phyloP scores from a whole-genome alignment of 768 basidiomycete genomes.

The Podaxis sp. region DNA sequence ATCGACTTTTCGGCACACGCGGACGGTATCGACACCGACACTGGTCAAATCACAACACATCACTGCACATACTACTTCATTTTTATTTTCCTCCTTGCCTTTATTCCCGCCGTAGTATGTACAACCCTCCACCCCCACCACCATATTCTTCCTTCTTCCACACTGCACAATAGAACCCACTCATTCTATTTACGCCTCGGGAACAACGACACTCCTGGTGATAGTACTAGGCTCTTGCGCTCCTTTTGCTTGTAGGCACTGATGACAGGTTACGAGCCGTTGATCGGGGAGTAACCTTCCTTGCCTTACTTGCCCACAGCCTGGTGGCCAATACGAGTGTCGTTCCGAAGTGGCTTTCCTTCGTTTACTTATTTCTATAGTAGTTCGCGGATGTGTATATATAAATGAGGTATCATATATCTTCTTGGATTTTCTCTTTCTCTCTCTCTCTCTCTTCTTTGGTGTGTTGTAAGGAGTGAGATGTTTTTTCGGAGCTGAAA shows the following conservation, averaged over 20 bases:
- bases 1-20: neutral
- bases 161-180: neutral
- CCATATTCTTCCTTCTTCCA: neutral
- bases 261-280: neutral
- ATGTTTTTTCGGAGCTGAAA: too few species aligned
- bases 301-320: neutral
- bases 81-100: neutral
- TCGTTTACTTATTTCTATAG: neutral
- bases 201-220: neutral
- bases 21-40: neutral
- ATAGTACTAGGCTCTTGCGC: too few species aligned
- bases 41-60: neutral
- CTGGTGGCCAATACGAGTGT: neutral
- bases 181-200: neutral
- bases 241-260: too few species aligned
- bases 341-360: neutral
- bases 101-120: neutral
- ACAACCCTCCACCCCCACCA: neutral
- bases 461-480: too few species aligned
- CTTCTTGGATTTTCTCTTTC: neutral
- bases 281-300: constrained; percentile 7
- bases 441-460: too few species aligned
- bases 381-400: constrained; percentile 1
- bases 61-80: neutral
- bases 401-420: constrained; percentile 1